phyloP scores from a whole-genome alignment of 768 basidiomycete species.

The Hypsizygus marmoreus region DNA sequence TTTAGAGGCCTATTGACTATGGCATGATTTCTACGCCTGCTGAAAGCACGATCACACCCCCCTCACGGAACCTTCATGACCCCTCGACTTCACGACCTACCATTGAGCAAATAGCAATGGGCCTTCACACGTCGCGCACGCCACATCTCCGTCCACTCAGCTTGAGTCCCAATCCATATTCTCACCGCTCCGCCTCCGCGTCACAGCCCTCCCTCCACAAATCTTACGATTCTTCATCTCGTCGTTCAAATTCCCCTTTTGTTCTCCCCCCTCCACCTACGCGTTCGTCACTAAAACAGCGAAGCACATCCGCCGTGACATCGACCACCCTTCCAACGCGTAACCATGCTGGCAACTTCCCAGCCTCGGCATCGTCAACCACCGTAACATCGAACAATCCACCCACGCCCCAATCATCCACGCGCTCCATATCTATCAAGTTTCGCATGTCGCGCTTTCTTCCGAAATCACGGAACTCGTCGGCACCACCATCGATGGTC shows the following conservation, averaged over 20 bases:
- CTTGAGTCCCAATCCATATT: constrained; percentile 30
- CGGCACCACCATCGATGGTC: constrained; percentile 35
- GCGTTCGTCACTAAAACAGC: constrained; percentile 68
- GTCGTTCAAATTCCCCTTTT: constrained; percentile 28
- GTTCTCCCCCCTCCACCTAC: constrained; percentile 55
- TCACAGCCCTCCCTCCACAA: constrained; percentile 20
- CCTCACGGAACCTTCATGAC: constrained; percentile 40
- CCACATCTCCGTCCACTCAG: constrained; percentile 60
- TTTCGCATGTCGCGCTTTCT: constrained; percentile 56
- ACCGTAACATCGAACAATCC: constrained; percentile 46
- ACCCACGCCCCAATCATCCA: constrained; percentile 21
- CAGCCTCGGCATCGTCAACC: constrained; percentile 50
- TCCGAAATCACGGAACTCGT: constrained; percentile 41
- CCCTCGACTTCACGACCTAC: constrained; percentile 53
- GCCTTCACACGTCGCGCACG: constrained; percentile 74
- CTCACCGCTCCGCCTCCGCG: constrained; percentile 29
- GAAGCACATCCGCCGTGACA: constrained; percentile 37
- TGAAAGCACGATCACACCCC: constrained; percentile 31
- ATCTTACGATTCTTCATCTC: constrained; percentile 21
- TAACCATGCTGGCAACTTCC: constrained; percentile 33
- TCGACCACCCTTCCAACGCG: constrained; percentile 37
- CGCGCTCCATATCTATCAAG: constrained; percentile 29
- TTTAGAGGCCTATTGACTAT: constrained; percentile 16
- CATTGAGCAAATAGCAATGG: constrained; percentile 80
- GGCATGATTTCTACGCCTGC: constrained; percentile 46